Conservation (phyloP, 2,329 filamentous ascomycete species). For the Curvularia sp. region DNA sequence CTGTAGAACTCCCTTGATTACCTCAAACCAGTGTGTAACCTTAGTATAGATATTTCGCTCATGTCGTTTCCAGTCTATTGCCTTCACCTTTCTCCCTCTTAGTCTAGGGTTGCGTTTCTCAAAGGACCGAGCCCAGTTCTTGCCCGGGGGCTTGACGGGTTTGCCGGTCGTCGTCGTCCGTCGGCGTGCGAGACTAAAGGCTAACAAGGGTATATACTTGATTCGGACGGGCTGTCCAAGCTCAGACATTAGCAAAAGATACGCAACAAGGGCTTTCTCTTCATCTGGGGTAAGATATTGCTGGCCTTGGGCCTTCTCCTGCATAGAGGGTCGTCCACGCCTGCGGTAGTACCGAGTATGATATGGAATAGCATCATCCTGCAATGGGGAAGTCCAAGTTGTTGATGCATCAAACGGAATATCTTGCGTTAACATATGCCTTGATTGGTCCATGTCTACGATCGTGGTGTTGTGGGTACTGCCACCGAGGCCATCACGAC, state of each 20-base stretch:
- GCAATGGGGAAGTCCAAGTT: not conserved
- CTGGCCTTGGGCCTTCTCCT: conserved; percentile 30
- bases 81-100: conserved; percentile 20
- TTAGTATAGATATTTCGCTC: conserved; percentile 27
- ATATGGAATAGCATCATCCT: conserved; percentile 1
- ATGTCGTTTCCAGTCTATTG: conserved; percentile 34
- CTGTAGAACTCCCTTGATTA: conserved; percentile 13
- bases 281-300: conserved; percentile 21
- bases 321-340: conserved; percentile 8
- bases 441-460: conserved; percentile 1
- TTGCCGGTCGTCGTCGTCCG: conserved; percentile 12
- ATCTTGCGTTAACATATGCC: not conserved
- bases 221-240: conserved; percentile 26
- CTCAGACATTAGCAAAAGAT: conserved; percentile 23
- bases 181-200: conserved; percentile 21
- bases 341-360: conserved; percentile 1
- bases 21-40: conserved; percentile 33
- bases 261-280: conserved; percentile 37
- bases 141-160: conserved; percentile 22
- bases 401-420: not conserved
- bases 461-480: not conserved
- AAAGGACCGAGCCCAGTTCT: conserved; percentile 29
- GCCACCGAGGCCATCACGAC: not conserved
- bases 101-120: conserved; percentile 25
- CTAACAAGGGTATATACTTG: conserved; percentile 29